phyloP scores from a whole-genome alignment of 176 grass and related monocot species.

The Triticum aestivum region DNA sequence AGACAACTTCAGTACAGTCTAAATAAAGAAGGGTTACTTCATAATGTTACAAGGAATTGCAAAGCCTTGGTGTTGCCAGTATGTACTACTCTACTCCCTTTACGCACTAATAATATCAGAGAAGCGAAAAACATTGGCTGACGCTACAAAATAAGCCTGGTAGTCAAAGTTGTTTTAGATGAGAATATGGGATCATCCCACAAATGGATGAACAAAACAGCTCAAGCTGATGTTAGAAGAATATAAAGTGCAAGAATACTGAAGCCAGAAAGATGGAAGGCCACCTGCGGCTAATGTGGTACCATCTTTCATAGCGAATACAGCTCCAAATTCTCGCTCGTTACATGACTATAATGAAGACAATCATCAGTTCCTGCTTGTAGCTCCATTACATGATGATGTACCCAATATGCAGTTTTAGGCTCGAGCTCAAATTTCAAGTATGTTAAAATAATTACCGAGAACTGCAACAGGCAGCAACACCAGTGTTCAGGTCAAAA shows the following conservation, averaged over 20 bases:
- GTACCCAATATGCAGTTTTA: too few species aligned
- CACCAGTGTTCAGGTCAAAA: background rate
- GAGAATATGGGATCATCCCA: background rate
- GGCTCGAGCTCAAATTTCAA: background rate
- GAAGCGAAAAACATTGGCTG: background rate
- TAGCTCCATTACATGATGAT: background rate
- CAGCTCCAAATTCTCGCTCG: too few species aligned
- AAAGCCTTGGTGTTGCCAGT: too few species aligned
- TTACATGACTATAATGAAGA: background rate
- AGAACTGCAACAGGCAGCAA: background rate
- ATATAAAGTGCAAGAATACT: background rate
- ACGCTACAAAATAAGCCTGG: background rate
- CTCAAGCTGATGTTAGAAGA: background rate
- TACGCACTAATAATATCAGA: background rate
- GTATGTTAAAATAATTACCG: background rate
- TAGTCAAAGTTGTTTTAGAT: too few species aligned
- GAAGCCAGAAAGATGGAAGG: background rate
- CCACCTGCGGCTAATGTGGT: too few species aligned
- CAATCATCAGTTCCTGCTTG: too few species aligned
- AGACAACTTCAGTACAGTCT: too few species aligned
- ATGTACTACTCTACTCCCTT: too few species aligned
- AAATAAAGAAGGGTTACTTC: too few species aligned
- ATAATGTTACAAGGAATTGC: too few species aligned
- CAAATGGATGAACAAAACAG: background rate
- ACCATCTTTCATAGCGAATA: too few species aligned